These are phyloP conservation scores for Hypoxylon intermedium DNA, from an alignment of 495 filamentous ascomycete genomes.

Conservation along the genomic window DNA sequence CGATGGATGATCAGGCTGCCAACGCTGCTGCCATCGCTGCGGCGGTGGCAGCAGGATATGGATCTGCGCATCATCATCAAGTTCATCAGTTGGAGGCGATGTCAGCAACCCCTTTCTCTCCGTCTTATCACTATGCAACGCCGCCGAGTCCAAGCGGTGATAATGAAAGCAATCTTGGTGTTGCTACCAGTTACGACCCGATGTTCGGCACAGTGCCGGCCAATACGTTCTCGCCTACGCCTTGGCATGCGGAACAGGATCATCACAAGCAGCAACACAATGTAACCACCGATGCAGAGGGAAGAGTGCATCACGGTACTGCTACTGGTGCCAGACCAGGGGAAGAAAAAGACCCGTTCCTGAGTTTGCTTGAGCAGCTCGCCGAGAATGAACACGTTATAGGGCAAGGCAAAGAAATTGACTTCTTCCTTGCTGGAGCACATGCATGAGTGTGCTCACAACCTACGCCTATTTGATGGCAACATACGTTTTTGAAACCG, in stretches of 20 bases:
- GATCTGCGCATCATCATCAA: constrained; percentile 27
- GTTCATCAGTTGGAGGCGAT: constrained; percentile 39
- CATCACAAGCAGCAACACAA: constrained; percentile 26
- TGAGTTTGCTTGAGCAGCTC: constrained; percentile 79
- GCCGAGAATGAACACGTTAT: constrained; percentile 73
- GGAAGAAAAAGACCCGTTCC: constrained; percentile 78
- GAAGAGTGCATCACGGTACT: constrained; percentile 48
- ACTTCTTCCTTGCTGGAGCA: constrained; percentile 69
- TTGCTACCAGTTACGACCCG: constrained; percentile 55
- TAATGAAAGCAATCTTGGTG: constrained; percentile 29
- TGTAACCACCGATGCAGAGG: constrained; percentile 47
- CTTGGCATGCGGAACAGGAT: constrained; percentile 52
- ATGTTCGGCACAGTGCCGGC: constrained; percentile 61
- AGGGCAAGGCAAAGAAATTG: constrained; percentile 68
- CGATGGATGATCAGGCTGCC: constrained; percentile 28
- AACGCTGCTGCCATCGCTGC: constrained; percentile 17
- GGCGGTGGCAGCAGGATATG: constrained; percentile 32
- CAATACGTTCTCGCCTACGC: constrained; percentile 53
- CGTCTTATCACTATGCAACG: constrained; percentile 48
- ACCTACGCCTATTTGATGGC: background rate
- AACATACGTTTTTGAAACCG: background rate
- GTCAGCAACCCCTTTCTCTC: constrained; percentile 47
- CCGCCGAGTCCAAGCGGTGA: constrained; percentile 35
- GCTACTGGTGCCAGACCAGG: constrained; percentile 44
- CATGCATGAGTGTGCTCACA: constrained; percentile 25